Base-by-base conservation (phyloP, 176 grass and related monocot genomes). In the Dactylis glomerata region DNA sequence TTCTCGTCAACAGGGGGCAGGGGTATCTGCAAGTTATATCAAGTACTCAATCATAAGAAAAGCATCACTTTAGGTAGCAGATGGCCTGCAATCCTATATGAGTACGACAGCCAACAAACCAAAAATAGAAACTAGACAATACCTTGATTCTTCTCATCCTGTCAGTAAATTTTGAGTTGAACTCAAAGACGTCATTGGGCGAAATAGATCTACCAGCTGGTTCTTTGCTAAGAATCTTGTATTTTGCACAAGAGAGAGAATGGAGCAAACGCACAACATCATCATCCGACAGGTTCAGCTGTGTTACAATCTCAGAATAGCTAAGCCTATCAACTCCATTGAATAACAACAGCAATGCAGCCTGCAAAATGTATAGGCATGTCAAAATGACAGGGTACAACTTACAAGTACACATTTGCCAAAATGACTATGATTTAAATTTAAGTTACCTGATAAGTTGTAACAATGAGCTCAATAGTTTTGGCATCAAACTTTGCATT, bases 91-190 rank as follows among this genome's bases (percentile, higher is more conserved):
- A 41, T 15, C 68, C 11, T 42, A 68, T n/a, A 10, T 2, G 12
- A 41, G 67, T 0, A 51, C 33, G 40, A 13, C 13, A 11, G 49
- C 26, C 13, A 72, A 85, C 44, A 31, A 76, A 66, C 7, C 44
- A 82, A 82, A 77, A 27, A 13, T 68, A 3, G 6, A 77, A 76
- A 51, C 77, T 23, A 67, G 27, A 5, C 64, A 75, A 47, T 92
- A 96, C 96, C 96, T 96, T 99, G 51, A 99, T 96, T 84, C 93
- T 96, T 74, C 93, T 85, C 96, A 96, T 96, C 74, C 85, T 96
- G 44, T 99, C 91, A 13, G 91, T 92, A 72, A 99, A 99, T 86
- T 96, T 99, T 45, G 88, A 94, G 85, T 99, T 99, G 67, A 99
- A 96, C 83, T 88, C 91, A 41, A 99, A 99, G 40, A 85, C 45